These are phyloP conservation scores for Aurinia saxatilis DNA, from an alignment of 345 rosid genomes.

Conservation along the genomic window DNA sequence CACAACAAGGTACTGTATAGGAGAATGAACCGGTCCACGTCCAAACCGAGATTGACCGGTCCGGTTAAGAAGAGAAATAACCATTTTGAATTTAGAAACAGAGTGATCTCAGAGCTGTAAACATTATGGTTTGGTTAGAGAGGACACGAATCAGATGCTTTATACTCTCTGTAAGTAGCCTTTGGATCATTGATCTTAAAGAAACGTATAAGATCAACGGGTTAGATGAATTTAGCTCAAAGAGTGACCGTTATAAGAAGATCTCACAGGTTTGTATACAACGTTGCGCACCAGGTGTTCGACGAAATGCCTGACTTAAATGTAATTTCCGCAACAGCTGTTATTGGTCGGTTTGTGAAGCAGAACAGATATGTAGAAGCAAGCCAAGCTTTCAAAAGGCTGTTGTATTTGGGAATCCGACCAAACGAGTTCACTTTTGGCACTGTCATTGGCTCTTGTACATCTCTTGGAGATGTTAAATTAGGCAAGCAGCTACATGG, in stretches of 20 bases:
- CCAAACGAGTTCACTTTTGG: constrained; percentile 78
- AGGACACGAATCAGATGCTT: constrained; percentile 63
- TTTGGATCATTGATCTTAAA: constrained; percentile 60
- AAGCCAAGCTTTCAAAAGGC: constrained; percentile 36
- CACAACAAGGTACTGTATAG: no score
- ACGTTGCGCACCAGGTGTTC: constrained; percentile 36
- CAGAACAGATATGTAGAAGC: constrained; percentile 42
- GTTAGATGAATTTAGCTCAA: constrained; percentile 22
- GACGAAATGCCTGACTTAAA: constrained; percentile 45
- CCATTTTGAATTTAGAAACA: constrained; percentile 67
- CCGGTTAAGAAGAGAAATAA: constrained; percentile 66
- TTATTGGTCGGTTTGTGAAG: constrained; percentile 45
- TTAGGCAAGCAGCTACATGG: constrained; percentile 59
- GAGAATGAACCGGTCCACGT: constrained; percentile 55
- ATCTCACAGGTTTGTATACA: constrained; percentile 1
- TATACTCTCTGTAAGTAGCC: constrained; percentile 79
- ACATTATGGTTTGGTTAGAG: constrained; percentile 37
- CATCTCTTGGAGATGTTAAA: constrained; percentile 33
- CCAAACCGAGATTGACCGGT: constrained; percentile 93
- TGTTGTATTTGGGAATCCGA: constrained; percentile 41
- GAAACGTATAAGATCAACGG: constrained; percentile 58
- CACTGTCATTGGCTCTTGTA: constrained; percentile 49
- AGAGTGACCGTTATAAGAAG: neutral
- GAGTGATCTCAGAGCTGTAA: constrained; percentile 64
- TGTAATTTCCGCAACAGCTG: constrained; percentile 50